Evolutionary conservation across 164 flowering plant genomes (phyloP).

Genomic region (Stephania cephalantha): DNA sequence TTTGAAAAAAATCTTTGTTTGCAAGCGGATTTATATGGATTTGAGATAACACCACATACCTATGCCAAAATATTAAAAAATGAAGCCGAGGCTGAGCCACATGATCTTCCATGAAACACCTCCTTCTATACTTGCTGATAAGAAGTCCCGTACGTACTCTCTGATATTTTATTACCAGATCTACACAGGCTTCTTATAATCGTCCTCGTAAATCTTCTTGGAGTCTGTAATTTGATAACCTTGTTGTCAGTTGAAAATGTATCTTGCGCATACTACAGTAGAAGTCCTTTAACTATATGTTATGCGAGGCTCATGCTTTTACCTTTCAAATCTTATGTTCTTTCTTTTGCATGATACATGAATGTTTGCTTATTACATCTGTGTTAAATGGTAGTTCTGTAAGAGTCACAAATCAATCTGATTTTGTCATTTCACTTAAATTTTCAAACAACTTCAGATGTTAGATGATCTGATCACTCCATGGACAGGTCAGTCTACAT

Average conservation of each 20-base stretch:
- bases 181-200: not conserved
- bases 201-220: not conserved
- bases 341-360: too few relatives aligned
- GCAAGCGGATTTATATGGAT: not conserved
- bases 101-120: not conserved
- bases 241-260: too few relatives aligned
- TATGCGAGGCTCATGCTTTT: not conserved
- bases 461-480: too few relatives aligned
- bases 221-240: not conserved
- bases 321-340: not conserved
- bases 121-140: too few relatives aligned
- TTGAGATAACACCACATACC: not conserved
- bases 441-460: too few relatives aligned
- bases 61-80: not conserved
- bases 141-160: not conserved
- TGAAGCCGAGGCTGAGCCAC: not conserved
- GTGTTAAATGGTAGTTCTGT: too few relatives aligned
- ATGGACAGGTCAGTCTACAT: too few relatives aligned
- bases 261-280: not conserved
- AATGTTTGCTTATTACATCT: too few relatives aligned
- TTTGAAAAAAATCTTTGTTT: not conserved
- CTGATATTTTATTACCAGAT: not conserved
- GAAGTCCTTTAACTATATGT: not conserved
- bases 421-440: too few relatives aligned
- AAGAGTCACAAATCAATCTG: too few relatives aligned